A percentile compares a stretch with the other conserved stretches of the same genome.
phyloP scores from a whole-genome alignment of 495 filamentous ascomycete species.

The Parathielavia appendiculata region DNA sequence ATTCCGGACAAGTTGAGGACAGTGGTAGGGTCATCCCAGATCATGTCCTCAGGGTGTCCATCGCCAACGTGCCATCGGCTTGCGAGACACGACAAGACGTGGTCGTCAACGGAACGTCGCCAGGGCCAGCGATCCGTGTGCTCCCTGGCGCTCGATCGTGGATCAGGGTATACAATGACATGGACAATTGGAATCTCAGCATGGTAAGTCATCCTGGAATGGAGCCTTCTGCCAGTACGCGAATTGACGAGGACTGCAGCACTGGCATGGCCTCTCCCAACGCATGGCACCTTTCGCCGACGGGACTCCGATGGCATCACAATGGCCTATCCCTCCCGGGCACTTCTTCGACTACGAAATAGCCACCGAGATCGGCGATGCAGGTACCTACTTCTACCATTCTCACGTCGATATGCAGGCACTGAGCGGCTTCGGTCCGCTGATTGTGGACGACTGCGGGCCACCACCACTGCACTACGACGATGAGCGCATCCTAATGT shows the following conservation, averaged over 20 bases:
- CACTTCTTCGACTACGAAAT: constrained; percentile 62
- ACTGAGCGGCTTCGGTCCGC: constrained; percentile 46
- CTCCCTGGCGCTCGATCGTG: constrained; percentile 47
- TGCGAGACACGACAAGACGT: constrained; percentile 43
- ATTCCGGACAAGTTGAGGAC: constrained; percentile 25
- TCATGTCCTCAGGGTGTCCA: constrained; percentile 44
- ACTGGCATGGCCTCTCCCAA: constrained; percentile 58
- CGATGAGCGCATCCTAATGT: constrained; percentile 49
- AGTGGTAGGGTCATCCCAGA: constrained; percentile 46
- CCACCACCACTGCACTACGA: constrained; percentile 48
- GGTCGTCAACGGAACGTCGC: constrained; percentile 51
- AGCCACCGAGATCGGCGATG: constrained; percentile 41
- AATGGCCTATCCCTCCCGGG: constrained; percentile 56
- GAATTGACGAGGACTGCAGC: constrained; percentile 35
- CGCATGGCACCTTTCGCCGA: constrained; percentile 53
- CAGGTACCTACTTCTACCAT: constrained; percentile 58
- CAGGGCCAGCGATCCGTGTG: constrained; percentile 47
- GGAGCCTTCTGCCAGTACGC: neutral
- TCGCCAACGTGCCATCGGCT: constrained; percentile 35
- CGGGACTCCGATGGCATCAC: constrained; percentile 47
- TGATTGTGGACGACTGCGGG: constrained; percentile 50
- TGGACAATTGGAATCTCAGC: constrained; percentile 48
- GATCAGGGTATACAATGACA: constrained; percentile 58
- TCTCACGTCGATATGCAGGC: constrained; percentile 56
- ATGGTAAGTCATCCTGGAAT: constrained; percentile 38